Evolutionary conservation across 805 yeast species (phyloP).

Genomic region (Wickerhamomyces strasburgensis): DNA sequence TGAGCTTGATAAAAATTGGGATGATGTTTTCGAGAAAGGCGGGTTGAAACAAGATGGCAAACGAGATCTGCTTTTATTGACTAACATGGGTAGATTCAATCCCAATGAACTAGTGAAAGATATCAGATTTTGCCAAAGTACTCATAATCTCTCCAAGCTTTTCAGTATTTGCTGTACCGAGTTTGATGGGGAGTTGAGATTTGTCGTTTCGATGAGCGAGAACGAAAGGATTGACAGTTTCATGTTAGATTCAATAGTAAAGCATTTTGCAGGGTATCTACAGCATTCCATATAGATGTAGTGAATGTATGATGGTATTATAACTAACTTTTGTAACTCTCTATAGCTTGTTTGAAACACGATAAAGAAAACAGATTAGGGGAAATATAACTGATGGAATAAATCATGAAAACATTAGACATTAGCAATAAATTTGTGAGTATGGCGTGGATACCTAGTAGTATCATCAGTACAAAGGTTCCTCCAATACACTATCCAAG

Average conservation of each 20-base stretch:
- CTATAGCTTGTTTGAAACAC: too few species aligned
- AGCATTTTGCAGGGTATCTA: not conserved
- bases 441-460: not conserved
- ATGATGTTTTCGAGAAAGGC: too few species aligned
- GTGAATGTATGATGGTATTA: too few species aligned
- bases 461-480: not conserved
- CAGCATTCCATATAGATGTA: too few species aligned
- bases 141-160: not conserved
- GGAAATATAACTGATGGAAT: too few species aligned
- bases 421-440: too few species aligned
- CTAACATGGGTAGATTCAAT: not conserved
- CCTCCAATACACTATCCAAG: conserved; percentile 6
- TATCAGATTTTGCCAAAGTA: not conserved
- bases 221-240: not conserved
- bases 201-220: not conserved
- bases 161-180: not conserved
- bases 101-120: not conserved
- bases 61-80: not conserved
- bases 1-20: too few species aligned
- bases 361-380: too few species aligned
- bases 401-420: too few species aligned
- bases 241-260: not conserved
- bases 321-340: too few species aligned
- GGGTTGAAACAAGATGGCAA: not conserved
- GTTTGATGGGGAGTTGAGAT: not conserved